phyloP scores from a whole-genome alignment of 495 filamentous ascomycete species.

The Staphylotrichum tortipilum region DNA sequence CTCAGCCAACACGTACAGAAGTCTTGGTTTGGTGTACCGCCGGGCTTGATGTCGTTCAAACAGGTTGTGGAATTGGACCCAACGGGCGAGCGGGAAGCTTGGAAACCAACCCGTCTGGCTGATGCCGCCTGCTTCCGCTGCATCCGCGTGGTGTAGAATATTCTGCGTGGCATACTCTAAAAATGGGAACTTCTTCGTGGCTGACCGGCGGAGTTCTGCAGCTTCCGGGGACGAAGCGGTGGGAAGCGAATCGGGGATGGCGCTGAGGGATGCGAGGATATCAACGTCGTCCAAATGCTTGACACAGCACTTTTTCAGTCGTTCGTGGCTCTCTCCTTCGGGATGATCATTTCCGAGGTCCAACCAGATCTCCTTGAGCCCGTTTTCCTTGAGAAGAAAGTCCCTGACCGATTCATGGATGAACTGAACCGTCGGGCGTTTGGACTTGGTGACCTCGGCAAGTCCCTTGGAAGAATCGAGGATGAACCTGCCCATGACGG shows the following conservation, averaged over 20 bases:
- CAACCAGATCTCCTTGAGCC: conserved; percentile 30
- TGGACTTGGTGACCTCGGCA: conserved; percentile 23
- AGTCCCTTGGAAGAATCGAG: conserved; percentile 30
- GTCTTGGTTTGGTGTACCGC: conserved; percentile 28
- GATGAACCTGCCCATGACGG: conserved; percentile 20
- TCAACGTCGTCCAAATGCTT: conserved; percentile 13
- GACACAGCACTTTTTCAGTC: conserved; percentile 30
- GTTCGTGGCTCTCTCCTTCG: conserved; percentile 25
- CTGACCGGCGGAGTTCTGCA: conserved; percentile 10
- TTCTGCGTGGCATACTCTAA: conserved; percentile 8
- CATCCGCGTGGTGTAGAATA: conserved; percentile 14
- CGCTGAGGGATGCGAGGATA: background rate
- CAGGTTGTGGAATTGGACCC: conserved; percentile 34
- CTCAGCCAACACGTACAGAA: conserved; percentile 43
- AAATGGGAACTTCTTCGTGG: conserved; percentile 9
- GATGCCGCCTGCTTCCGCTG: conserved; percentile 17
- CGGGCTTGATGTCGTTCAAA: conserved; percentile 12
- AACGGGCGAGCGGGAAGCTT: conserved; percentile 23
- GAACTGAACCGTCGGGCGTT: conserved; percentile 30
- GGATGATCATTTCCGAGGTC: conserved; percentile 20
- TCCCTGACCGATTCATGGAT: conserved; percentile 38
- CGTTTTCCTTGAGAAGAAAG: conserved; percentile 25
- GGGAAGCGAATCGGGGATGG: background rate
- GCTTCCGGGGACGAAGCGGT: conserved; percentile 16
- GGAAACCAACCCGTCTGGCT: conserved; percentile 33